Evolutionary conservation across 1,284 basidiomycete genomes (phyloP), one percentile per base, ranked within the genome.

Genomic region (Trametes pubescens): DNA sequence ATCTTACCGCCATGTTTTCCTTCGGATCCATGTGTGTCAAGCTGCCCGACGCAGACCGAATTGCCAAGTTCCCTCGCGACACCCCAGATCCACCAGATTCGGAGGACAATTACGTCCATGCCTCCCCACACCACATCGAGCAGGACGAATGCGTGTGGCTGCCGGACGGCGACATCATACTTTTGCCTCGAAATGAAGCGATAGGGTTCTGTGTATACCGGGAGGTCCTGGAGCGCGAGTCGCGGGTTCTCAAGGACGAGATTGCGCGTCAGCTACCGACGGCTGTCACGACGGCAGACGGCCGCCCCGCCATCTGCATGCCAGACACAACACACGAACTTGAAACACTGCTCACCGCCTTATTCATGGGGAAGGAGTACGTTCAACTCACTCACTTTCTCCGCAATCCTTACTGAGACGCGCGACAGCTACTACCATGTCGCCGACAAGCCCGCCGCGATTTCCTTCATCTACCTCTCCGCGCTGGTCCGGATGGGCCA

Each of bases 91-190:
- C 16, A 10, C 18, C 43, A 22, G 43, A 44, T 44, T n/a, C 43
- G 21, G 43, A 44, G 8, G 43, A 44, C 21, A 7, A 47, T 8
- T 24, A 21, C 22, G 14, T 21, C 1, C 44, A 47, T 47, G 44
- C 21, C 21, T 47, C 4, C 44, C 21, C 22, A 8, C 21, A 22
- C 10, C 7, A 24, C 21, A 47, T 49, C 21, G 29, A 16, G 48
- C 1, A 63, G n/a, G 66, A 67, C 37, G 40, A 43, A 6, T 22
- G 44, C 2, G 32, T 67, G 11, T 65, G 66, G 62, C 48, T 65
- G 16, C 37, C 26, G 11, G 67, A 69, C 46, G 67, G 67, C 6
- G 65, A 65, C 44, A 40, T 69, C 18, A 61, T 69, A 16, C 51
- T 69, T 11, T 11, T 35, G n/a, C 21, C 44, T 44, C 35, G 60